Base-by-base conservation (phyloP, 2,329 filamentous ascomycete genomes). In the Cyclaneusma minus region DNA sequence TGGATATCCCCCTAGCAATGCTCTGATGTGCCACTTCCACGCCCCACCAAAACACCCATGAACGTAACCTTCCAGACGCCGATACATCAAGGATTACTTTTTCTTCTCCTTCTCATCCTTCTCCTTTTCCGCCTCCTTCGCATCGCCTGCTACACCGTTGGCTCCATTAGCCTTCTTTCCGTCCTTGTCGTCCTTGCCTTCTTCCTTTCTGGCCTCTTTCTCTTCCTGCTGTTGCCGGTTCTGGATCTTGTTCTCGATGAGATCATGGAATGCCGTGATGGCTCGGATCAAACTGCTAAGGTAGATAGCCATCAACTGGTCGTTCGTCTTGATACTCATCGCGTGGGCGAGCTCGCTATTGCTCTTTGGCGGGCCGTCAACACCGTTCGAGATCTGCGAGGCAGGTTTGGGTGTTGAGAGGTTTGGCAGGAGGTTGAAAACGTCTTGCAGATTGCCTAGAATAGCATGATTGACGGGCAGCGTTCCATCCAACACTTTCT, bases 231-330 rank as follows among this genome's bases (percentile, higher is more conserved):
- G 82, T 56, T 95, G 85, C 51, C 87, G 71, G 58, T 98, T 98
- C 61, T 95, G 87, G 41, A 95, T 94, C 68, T 98, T 98, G 64
- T 98, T 98, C 62, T 98, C 89, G 40, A 98, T 98, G 40, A 98
- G 60, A 50, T 98, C 89, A 53, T 98, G 89, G 75, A 95, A 98
- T 6, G 89, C 89, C 8, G 89, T 95, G 48, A 98, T 98, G 30
- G 89, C 89, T 34, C 89, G 71, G 55, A 98, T 95, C 60, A 95
- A 60, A 59, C 82, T 92, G 58, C 82, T 92, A 29, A 98, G 65
- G 55, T 98, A 98, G 51, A 98, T 95, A 27, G 85, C 74, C 81
- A 98, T 94, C 38, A 98, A 69, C 60, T 98, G 89, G 52, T 98
- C 89, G 48, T 98, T 98, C 32, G 87, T 95, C 70, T 98, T 98